Base-by-base conservation (phyloP, 1,284 basidiomycete genomes). In the Thelephora terrestris region DNA sequence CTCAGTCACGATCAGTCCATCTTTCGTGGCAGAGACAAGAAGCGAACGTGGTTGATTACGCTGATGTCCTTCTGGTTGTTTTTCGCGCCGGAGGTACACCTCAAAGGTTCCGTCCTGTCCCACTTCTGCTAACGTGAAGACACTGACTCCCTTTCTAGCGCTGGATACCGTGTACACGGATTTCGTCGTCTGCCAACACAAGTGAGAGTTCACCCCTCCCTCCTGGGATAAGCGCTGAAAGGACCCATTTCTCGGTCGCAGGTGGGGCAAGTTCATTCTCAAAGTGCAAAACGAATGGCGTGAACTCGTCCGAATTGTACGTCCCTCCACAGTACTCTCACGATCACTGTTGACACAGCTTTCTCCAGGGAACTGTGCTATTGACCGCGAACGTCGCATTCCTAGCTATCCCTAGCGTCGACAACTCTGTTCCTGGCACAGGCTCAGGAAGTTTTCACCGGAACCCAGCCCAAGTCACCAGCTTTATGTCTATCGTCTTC, bases 231-330 rank as follows among this genome's bases (percentile, higher is more conserved):
- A 7, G 9, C 37, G n/a, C n/a, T 21, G 39, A 14, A 3, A 17
- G 12, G 10, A 20, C 6, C 25, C 25, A 14, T 25, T 74, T 45
- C 57, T 67, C 29, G 52, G 62, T 23, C 52, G 20, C 7, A 42
- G 39, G 1, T 77, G 74, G 71, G 57, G 49, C 9, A 51, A 60
- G 5, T 71, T 71, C 38, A 66, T 76, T 9, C 53, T 57, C 7
- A 71, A 68, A 47, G 56, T 79, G 29, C 67, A 65, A 12, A 55
- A 58, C 2, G 75, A 81, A 52, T 75, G 79, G 72, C 63, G 65
- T 44, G 71, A 75, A 36, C 70, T 71, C 48, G 66, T 72, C 20
- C 63, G 79, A 9, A 70, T 69, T 50, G 78, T 79, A 49, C 27
- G 74, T 21, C 5, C 38, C 24, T 23, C 9, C 34, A 36, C 14